These are phyloP conservation scores for Diaporthe eres DNA, from an alignment of 2,329 filamentous ascomycete genomes.

Conservation along the genomic window DNA sequence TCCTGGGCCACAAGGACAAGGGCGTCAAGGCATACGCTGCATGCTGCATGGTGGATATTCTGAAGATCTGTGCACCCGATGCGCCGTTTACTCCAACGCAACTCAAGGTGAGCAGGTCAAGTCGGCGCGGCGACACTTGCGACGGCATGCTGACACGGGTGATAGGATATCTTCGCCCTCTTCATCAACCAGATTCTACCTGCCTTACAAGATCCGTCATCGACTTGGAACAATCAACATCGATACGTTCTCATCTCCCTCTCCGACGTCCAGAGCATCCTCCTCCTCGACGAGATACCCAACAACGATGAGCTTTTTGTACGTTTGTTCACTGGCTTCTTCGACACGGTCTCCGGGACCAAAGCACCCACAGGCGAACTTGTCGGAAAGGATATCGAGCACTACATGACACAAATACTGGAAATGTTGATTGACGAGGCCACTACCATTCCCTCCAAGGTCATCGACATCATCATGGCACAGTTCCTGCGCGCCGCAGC, in stretches of 20 bases:
- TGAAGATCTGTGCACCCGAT: slow-evolving; percentile 93
- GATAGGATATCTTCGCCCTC: slow-evolving; percentile 90
- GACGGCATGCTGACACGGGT: background rate
- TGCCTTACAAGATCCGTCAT: slow-evolving; percentile 85
- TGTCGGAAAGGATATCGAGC: slow-evolving; percentile 92
- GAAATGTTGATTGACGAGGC: slow-evolving; percentile 91
- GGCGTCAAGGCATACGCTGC: slow-evolving; percentile 92
- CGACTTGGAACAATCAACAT: slow-evolving; percentile 94
- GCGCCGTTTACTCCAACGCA: slow-evolving; percentile 93
- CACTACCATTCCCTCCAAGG: slow-evolving; percentile 80
- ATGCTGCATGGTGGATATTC: slow-evolving; percentile 92
- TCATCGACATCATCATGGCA: slow-evolving; percentile 93
- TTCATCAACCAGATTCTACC: slow-evolving; percentile 88
- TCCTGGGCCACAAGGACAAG: slow-evolving; percentile 92
- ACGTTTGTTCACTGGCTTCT: slow-evolving; percentile 88
- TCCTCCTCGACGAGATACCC: slow-evolving; percentile 90
- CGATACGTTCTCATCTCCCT: slow-evolving; percentile 91
- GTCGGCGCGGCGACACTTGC: background rate
- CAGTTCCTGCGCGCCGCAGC: slow-evolving; percentile 94
- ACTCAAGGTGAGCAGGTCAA: slow-evolving; percentile 77
- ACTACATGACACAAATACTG: slow-evolving; percentile 89
- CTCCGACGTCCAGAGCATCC: slow-evolving; percentile 93
- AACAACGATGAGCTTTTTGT: slow-evolving; percentile 84
- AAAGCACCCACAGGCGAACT: slow-evolving; percentile 84
- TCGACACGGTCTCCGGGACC: slow-evolving; percentile 89